Percentiles rank a stretch among this genome's conserved stretches.
phyloP scores from a whole-genome alignment of 2,329 filamentous ascomycete species.

The Ophiostoma australiae region DNA sequence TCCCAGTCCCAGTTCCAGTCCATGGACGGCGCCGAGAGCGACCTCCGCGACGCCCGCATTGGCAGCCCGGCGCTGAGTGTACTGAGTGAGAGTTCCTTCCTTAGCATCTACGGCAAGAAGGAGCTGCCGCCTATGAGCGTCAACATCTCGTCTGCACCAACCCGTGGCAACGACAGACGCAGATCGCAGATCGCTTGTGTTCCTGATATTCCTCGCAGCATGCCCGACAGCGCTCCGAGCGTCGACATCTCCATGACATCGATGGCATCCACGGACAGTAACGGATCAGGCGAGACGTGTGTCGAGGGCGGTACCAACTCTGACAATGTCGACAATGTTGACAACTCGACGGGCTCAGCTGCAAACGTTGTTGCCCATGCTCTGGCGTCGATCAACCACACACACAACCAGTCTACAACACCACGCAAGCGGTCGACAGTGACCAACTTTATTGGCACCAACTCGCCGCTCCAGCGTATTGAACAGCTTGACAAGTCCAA shows the following conservation, averaged over 20 bases:
- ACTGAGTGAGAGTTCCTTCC: conserved; percentile 62
- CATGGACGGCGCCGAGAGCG: conserved; percentile 38
- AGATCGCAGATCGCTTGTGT: conserved; percentile 22
- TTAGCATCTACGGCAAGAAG: conserved; percentile 57
- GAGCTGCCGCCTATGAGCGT: conserved; percentile 17
- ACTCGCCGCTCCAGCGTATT: conserved; percentile 49
- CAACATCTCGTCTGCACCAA: background rate
- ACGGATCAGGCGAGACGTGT: conserved; percentile 6
- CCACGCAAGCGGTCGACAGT: conserved; percentile 37
- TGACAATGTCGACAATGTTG: conserved; percentile 10
- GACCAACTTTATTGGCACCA: conserved; percentile 41
- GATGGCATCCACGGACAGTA: background rate
- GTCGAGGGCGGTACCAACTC: background rate
- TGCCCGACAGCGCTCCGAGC: conserved; percentile 11
- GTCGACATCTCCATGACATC: conserved; percentile 8
- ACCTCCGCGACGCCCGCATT: conserved; percentile 36
- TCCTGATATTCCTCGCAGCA: conserved; percentile 21
- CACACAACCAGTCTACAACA: conserved; percentile 14
- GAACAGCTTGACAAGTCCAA: conserved; percentile 38
- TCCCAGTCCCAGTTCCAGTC: conserved; percentile 31
- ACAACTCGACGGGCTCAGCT: conserved; percentile 26
- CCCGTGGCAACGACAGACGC: background rate
- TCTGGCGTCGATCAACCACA: conserved; percentile 14
- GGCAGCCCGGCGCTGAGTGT: conserved; percentile 59
- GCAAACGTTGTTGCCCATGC: conserved; percentile 19